Conservation (phyloP, 2,329 filamentous ascomycete genomes). For the Aspergillus sp. region DNA sequence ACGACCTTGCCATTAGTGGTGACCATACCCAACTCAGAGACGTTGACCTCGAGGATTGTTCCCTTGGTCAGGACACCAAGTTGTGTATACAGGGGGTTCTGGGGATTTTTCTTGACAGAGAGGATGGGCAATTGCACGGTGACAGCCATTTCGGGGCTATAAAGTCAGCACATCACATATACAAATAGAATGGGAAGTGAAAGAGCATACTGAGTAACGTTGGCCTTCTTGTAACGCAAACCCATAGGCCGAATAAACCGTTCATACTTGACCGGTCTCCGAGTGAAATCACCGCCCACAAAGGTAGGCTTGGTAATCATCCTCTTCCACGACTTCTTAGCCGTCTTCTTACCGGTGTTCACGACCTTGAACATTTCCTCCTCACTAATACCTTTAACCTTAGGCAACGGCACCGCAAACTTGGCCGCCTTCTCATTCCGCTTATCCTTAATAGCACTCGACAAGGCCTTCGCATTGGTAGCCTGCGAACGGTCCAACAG, state of each 20-base stretch:
- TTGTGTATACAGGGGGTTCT: constrained; percentile 86
- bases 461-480: constrained; percentile 66
- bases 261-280: constrained; percentile 72
- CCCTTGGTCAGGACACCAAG: constrained; percentile 84
- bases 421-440: constrained; percentile 87
- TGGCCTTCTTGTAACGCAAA: constrained; percentile 71
- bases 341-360: constrained; percentile 89
- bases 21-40: constrained; percentile 81
- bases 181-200: neutral
- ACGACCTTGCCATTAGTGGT: constrained; percentile 89
- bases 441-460: constrained; percentile 91
- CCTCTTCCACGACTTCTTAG: constrained; percentile 66
- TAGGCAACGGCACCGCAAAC: constrained; percentile 85
- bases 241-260: constrained; percentile 67
- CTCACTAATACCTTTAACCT: constrained; percentile 87
- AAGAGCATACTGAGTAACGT: constrained; percentile 48
- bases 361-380: constrained; percentile 98
- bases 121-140: constrained; percentile 83
- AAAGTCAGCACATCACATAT: neutral
- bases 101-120: constrained; percentile 75
- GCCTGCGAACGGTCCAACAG: constrained; percentile 75
- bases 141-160: constrained; percentile 64
- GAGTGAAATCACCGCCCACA: constrained; percentile 83
- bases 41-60: constrained; percentile 84
- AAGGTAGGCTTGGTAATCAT: constrained; percentile 78